Percentiles rank a stretch among this genome's conserved stretches.
Evolutionary conservation across 441 rosid genomes (phyloP).

Genomic region (Adansonia grandidieri): DNA sequence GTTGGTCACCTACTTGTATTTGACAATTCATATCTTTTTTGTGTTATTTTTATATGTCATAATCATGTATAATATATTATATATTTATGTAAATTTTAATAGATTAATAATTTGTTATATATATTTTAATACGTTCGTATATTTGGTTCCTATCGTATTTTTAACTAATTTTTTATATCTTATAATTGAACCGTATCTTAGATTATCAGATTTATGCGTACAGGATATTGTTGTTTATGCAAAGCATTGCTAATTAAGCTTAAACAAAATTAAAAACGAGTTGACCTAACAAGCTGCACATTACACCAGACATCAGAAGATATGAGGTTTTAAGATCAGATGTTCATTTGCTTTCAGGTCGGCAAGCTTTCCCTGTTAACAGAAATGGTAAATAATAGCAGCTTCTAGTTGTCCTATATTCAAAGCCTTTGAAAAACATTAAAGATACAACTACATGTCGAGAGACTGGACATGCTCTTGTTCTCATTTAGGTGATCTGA

Average conservation of each 20-base stretch:
- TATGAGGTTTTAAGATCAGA: slow-evolving; percentile 17
- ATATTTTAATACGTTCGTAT: no score
- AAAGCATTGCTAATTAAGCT: not conserved
- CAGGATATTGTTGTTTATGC: not conserved
- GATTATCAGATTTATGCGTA: not conserved
- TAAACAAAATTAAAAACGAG: not conserved
- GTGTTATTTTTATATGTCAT: no score
- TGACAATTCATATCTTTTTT: no score
- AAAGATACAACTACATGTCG: not conserved
- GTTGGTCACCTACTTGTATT: not conserved
- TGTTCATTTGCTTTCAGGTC: slow-evolving; percentile 18
- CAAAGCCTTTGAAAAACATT: not conserved
- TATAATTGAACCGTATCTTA: no score
- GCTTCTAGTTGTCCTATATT: not conserved
- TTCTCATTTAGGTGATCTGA: not conserved
- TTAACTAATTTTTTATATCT: no score
- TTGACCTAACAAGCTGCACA: slow-evolving; percentile 4
- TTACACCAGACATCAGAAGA: not conserved
- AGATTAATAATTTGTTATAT: no score
- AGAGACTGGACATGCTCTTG: not conserved
- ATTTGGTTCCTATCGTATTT: no score
- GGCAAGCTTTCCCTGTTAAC: not conserved
- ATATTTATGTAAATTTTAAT: no score
- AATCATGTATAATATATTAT: no score
- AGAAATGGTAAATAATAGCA: not conserved